A percentile compares a stretch with the other conserved stretches of the same genome.
Conservation (phyloP, 2,329 filamentous ascomycete species). For the Xylariales sp. region DNA sequence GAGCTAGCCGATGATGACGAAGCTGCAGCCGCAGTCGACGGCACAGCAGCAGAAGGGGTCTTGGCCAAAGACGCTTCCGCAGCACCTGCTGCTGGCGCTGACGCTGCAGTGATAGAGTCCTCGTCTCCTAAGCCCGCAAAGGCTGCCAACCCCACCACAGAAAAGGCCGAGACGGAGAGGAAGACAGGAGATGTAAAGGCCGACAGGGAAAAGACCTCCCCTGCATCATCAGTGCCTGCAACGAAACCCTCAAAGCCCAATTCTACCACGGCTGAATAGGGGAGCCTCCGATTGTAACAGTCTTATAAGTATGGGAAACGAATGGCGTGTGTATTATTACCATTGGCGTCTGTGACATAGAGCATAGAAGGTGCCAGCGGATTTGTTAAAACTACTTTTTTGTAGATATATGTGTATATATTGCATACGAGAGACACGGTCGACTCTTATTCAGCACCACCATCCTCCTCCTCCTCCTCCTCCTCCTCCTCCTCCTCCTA, state of each 20-base stretch:
- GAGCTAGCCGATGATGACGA: constrained; percentile 82
- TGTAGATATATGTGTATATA: constrained; percentile 37
- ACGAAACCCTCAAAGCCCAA: not conserved
- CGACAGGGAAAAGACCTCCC: constrained; percentile 3
- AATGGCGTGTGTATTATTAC: constrained; percentile 30
- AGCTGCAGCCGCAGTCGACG: constrained; percentile 44
- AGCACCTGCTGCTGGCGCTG: constrained; percentile 17
- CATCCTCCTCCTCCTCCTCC: constrained; percentile 13
- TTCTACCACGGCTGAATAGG: constrained; percentile 18
- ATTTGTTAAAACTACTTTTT: constrained; percentile 7
- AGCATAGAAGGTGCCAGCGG: constrained; percentile 29
- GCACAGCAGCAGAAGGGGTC: constrained; percentile 40
- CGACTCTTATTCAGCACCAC: not conserved
- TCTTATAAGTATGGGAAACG: not conserved
- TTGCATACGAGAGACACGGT: constrained; percentile 28
- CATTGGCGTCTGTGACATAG: constrained; percentile 9
- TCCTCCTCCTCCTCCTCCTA: not conserved
- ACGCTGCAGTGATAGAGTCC: constrained; percentile 43
- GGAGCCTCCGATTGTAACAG: not conserved
- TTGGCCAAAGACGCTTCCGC: constrained; percentile 42
- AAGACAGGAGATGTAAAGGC: constrained; percentile 29
- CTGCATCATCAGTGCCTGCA: constrained; percentile 2
- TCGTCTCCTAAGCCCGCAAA: constrained; percentile 27
- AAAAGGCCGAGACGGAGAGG: constrained; percentile 26
- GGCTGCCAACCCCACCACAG: constrained; percentile 7